Conservation (phyloP, 805 yeast species). For the Ogataea trehaloabstinens region DNA sequence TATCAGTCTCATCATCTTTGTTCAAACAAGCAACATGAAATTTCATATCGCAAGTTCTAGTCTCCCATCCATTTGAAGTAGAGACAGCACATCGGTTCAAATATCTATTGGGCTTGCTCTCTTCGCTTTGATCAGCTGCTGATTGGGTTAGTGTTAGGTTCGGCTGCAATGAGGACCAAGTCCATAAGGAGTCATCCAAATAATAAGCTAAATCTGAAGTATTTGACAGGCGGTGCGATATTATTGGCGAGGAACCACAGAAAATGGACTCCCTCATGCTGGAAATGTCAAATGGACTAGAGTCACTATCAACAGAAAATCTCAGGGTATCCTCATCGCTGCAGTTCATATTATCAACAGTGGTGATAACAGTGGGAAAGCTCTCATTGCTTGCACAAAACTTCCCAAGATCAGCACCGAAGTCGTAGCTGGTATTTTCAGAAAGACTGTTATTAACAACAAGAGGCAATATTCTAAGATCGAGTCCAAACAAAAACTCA, state of each 20-base stretch:
- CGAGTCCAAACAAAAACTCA: conserved; percentile 33
- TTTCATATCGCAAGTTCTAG: conserved; percentile 61
- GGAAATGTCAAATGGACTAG: conserved; percentile 36
- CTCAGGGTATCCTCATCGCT: conserved; percentile 5
- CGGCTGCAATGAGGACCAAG: conserved; percentile 70
- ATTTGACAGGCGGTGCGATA: conserved; percentile 38
- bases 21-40: conserved; percentile 57
- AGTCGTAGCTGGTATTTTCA: conserved; percentile 31
- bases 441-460: conserved; percentile 30
- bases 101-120: conserved; percentile 18
- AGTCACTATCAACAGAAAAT: conserved; percentile 37
- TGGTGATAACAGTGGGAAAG: conserved; percentile 5
- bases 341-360: not conserved
- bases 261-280: conserved; percentile 39
- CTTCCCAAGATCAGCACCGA: conserved; percentile 14
- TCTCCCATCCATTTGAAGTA: conserved; percentile 54
- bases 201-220: conserved; percentile 30
- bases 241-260: conserved; percentile 68
- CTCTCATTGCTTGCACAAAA: conserved; percentile 10
- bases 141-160: conserved; percentile 11
- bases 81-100: conserved; percentile 41
- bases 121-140: not conserved
- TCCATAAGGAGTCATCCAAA: conserved; percentile 53
- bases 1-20: conserved; percentile 35
- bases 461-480: conserved; percentile 37